Conservation (phyloP, 371 early-diverging fungal genomes). For the Circinella umbellata region DNA sequence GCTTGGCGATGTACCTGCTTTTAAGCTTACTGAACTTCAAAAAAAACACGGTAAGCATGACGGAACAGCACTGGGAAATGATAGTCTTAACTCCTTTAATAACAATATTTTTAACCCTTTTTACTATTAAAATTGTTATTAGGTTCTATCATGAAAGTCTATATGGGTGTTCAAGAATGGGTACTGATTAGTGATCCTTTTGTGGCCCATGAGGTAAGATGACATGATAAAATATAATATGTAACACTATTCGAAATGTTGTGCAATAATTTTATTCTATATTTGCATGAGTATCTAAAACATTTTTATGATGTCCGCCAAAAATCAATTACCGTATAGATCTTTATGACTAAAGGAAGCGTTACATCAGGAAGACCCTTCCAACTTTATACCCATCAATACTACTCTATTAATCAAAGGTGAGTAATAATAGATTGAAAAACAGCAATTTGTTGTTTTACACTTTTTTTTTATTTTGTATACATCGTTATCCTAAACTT, state of each 20-base stretch:
- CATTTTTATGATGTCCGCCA: not conserved
- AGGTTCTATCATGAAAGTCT: constrained; percentile 23
- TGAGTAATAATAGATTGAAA: constrained; percentile 1
- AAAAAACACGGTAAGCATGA: constrained; percentile 14
- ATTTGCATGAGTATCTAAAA: too few relatives aligned
- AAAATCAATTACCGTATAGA: constrained; percentile 21
- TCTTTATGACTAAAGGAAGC: constrained; percentile 24
- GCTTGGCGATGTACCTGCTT: constrained; percentile 18
- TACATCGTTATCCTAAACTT: not conserved
- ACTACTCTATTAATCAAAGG: constrained; percentile 21
- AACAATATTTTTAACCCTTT: too few relatives aligned
- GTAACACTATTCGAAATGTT: too few relatives aligned
- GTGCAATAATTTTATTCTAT: too few relatives aligned
- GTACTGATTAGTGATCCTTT: constrained; percentile 26
- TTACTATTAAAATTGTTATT: not conserved
- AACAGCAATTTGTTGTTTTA: too few relatives aligned
- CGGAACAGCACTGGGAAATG: not conserved
- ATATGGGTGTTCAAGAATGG: constrained; percentile 28
- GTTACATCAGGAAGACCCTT: constrained; percentile 23
- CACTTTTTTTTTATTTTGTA: too few relatives aligned
- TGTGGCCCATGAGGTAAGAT: constrained; percentile 28
- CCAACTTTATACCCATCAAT: constrained; percentile 18
- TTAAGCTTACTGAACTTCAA: constrained; percentile 22
- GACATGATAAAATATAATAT: not conserved
- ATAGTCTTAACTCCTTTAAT: not conserved